These are phyloP conservation scores for Nicotiana tomentosiformis DNA, from an alignment of 257 asterid species.

Conservation along the genomic window DNA sequence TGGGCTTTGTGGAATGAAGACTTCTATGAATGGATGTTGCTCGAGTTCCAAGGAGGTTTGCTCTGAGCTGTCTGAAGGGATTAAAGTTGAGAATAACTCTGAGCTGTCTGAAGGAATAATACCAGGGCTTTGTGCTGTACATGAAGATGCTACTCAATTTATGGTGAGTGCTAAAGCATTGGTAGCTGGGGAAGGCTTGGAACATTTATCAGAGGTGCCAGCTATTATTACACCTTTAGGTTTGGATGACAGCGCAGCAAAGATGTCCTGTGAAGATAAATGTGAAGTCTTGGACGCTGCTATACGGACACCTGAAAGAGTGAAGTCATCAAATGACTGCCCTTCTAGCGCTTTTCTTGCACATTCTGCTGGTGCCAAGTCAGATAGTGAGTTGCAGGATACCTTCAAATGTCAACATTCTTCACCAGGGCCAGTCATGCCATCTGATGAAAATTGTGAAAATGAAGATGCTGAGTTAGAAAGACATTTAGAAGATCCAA, in stretches of 20 bases:
- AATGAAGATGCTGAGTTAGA: slow-evolving; percentile 26
- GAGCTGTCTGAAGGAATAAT: background rate
- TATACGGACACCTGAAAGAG: slow-evolving; percentile 7
- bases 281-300: slow-evolving; percentile 25
- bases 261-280: slow-evolving; percentile 24
- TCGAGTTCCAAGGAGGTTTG: slow-evolving; percentile 18
- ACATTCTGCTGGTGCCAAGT: slow-evolving; percentile 22
- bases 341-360: slow-evolving; percentile 24
- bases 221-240: slow-evolving; percentile 21
- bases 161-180: slow-evolving; percentile 19
- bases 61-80: slow-evolving; percentile 21
- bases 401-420: slow-evolving; percentile 12
- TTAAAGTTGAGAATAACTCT: slow-evolving; percentile 8
- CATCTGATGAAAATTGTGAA: slow-evolving; percentile 26
- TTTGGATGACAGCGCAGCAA: slow-evolving; percentile 22
- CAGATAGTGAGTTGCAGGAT: slow-evolving; percentile 22
- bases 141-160: slow-evolving; percentile 31
- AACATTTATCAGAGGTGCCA: slow-evolving; percentile 22
- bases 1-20: slow-evolving; percentile 22
- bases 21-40: slow-evolving; percentile 14
- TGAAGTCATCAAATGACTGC: slow-evolving; percentile 18
- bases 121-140: slow-evolving; percentile 5
- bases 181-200: slow-evolving; percentile 16
- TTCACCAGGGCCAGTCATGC: slow-evolving; percentile 20
- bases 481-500: slow-evolving; percentile 32